phyloP scores from a whole-genome alignment of 129 eudicot species.

The Centrapalus pauciflorus region DNA sequence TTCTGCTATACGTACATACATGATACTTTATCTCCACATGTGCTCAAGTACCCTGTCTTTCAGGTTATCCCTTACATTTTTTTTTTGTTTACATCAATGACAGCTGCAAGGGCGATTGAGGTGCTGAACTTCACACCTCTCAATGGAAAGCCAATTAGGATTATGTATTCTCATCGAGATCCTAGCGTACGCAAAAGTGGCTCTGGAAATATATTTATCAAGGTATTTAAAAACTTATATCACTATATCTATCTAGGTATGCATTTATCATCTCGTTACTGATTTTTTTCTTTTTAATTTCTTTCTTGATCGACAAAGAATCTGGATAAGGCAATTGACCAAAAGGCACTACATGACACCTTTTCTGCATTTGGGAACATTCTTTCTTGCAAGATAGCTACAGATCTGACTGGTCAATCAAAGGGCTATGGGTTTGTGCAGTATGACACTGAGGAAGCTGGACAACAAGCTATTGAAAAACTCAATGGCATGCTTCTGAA shows the following conservation, averaged over 20 bases:
- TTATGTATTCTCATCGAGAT: conserved; percentile 90
- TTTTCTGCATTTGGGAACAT: conserved; percentile 77
- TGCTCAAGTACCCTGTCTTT: too few species aligned
- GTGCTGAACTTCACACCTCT: conserved; percentile 76
- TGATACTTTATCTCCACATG: too few species aligned
- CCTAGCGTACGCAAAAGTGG: conserved; percentile 79
- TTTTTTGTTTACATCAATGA: conserved; percentile 9
- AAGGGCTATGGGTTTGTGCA: conserved; percentile 97
- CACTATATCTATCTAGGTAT: not conserved
- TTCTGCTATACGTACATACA: too few species aligned
- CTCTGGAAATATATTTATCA: conserved; percentile 75
- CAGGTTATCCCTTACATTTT: not conserved
- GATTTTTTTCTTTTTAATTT: not conserved
- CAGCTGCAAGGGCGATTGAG: conserved; percentile 85
- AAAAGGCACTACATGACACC: conserved; percentile 81
- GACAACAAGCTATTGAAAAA: conserved; percentile 84
- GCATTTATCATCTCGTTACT: not conserved
- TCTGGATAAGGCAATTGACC: conserved; percentile 85
- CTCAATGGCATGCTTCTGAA: conserved; percentile 79
- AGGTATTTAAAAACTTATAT: conserved; percentile 37
- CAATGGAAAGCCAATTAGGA: conserved; percentile 79
- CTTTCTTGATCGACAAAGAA: conserved; percentile 39
- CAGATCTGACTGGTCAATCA: conserved; percentile 73
- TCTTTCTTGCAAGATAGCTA: conserved; percentile 90
- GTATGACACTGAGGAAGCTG: conserved; percentile 75